Evolutionary conservation across 371 early-diverging fungal genomes (phyloP), one percentile per base, ranked within the genome.

Genomic region (Circinella minor): DNA sequence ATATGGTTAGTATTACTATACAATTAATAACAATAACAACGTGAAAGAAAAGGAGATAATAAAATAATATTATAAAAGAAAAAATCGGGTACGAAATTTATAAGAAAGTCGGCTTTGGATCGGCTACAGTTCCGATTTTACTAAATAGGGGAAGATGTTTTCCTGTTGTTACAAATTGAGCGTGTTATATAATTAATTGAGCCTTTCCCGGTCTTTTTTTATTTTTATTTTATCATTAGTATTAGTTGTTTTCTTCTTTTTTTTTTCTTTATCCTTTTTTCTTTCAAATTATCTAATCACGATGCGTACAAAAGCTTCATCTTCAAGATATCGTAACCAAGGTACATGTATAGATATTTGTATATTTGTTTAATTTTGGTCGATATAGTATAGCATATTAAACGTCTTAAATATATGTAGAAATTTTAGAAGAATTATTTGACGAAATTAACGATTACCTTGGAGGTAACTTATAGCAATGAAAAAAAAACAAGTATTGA

Each of bases 341-440:
- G 68, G 68, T 68, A 61, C 27, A 27, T 27, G 2, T 27, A 27
- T 27, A 27, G 1, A 27, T 27, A 27, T 27, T 27, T 27, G 27
- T 27, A 27, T 27, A 27, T 27, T 27, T 27, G 27, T 27, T 27
- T 27, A 27, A 2, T 27, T 27, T 27, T 27, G 27, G 27, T 27
- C 2, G 27, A 27, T 2, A 27, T 2, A 27, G 27, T 27, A 27
- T 27, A 27, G 27, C 27, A 27, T 27, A 27, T 27, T 27, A 27
- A 27, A 27, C 27, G 2, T 27, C 27, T 27, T 27, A 43, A 43
- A 43, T 6, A 43, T 38, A 17, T n/a, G 15, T 15, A 73, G 74
- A 73, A 43, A 73, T 73, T 67, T 36, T 73, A 20, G 70, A 70
- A 20, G 74, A 73, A 36, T 57, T 73, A 11, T 73, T 69, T 64